Evolutionary conservation across 176 grass and related monocot species (phyloP), one percentile per base, ranked within the genome.

Genomic region (Musa acuminata): DNA sequence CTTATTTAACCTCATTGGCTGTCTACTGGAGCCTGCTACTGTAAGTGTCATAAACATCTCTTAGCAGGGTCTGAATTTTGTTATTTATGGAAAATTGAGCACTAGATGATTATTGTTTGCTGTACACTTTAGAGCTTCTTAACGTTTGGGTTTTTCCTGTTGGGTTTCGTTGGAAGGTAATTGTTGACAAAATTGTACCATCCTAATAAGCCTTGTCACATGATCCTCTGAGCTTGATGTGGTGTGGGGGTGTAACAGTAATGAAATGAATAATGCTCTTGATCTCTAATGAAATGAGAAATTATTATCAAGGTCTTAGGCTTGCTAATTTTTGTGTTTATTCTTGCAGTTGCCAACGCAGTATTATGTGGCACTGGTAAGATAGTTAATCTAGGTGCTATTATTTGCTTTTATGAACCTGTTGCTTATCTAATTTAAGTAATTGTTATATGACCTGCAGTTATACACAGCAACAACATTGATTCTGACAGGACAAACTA

Each of bases 301-400:
- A 43, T 43, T 43, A 43, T 43, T 1, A 62, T 58, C 9, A 62
- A 17, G 57, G 1, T 27, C n/a, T 26, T 12, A 55, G 52, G 16
- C 22, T 55, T 69, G 9, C 71, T 73, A 54, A 73, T 29, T n/a
- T n/a, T 13, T 24, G 9, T 16, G 19, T 16, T 55, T 54, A 9
- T 54, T 73, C 55, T 84, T 89, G 80, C 95, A 99, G 95, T 79
- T 99, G 73, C 95, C 88, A 2, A 99, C 95, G 74, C 95, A 99
- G 69, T 99, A 94, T 71, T 99, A 91, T 75, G 80, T 89, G 86
- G 95, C 95, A 59, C 55, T 99, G 88, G 95, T 94, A 80, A 94
- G 90, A 75, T 53, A 69, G 13, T 21, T 75, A 35, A 35, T 11
- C 72, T 1, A 26, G 23, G 1, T 66, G 55, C 25, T 12, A 49